These are phyloP conservation scores for Alternaria atra DNA, from an alignment of 2,329 filamentous ascomycete species.

Conservation along the genomic window DNA sequence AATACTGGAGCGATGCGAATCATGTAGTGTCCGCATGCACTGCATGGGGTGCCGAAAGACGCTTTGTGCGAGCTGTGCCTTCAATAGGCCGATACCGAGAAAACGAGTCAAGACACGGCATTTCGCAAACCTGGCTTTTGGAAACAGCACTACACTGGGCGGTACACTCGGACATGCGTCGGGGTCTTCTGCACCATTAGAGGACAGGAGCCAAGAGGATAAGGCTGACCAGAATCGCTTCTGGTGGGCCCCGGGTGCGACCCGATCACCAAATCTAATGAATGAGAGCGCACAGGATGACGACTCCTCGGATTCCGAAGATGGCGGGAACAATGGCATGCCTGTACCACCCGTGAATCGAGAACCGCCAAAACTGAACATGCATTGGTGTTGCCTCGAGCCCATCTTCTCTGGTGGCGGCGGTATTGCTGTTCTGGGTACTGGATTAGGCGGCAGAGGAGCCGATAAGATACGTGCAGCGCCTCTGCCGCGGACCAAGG, in stretches of 20 bases:
- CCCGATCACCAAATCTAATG: conserved; percentile 66
- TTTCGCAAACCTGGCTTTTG: conserved; percentile 50
- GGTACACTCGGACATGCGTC: conserved; percentile 41
- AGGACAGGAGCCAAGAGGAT: conserved; percentile 30
- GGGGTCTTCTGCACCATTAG: conserved; percentile 37
- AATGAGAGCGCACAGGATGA: conserved; percentile 57
- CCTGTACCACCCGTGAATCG: conserved; percentile 44
- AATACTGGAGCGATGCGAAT: conserved; percentile 66
- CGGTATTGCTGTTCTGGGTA: conserved; percentile 65
- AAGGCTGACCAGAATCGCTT: conserved; percentile 51
- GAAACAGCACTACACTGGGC: conserved; percentile 36
- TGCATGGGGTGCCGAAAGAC: conserved; percentile 69
- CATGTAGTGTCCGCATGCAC: conserved; percentile 69
- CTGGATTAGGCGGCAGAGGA: conserved; percentile 57
- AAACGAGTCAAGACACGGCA: conserved; percentile 51
- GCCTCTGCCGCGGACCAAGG: conserved; percentile 63
- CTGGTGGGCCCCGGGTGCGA: conserved; percentile 68
- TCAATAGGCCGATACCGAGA: conserved; percentile 61
- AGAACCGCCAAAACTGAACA: conserved; percentile 61
- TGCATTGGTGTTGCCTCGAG: conserved; percentile 68
- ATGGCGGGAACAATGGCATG: conserved; percentile 48
- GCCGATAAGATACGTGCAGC: conserved; percentile 66
- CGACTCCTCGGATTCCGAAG: conserved; percentile 51
- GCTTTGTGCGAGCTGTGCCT: conserved; percentile 67
- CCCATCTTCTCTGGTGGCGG: conserved; percentile 68